Base-by-base conservation (phyloP, 371 early-diverging fungal species). In the Pancytospora epiphaga region DNA sequence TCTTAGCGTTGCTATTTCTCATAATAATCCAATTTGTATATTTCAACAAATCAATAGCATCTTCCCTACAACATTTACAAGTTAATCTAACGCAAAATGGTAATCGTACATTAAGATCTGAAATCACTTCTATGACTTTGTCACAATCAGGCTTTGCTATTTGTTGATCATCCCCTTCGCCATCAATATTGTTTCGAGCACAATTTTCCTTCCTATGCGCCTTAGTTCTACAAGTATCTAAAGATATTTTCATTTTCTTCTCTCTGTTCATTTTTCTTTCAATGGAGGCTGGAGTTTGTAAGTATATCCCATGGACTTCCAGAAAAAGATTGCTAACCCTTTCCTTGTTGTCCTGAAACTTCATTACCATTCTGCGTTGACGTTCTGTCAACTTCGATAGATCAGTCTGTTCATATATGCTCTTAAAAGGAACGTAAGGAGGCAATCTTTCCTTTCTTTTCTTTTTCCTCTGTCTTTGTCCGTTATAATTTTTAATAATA, bases 361-460 rank as follows among this genome's bases (percentile, higher is more conserved):
- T 58, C 9, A 6, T 9, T 3, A 49, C 68, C 18, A 67, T 29
- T 27, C 1, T 33, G 36, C 51, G 63, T 58, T 67, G 68, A 39
- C 68, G 9, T 22, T 57, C n/a, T 9, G 68, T 67, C 25, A 67
- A 30, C 25, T 58, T 57, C 12, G 60, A 47, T 6, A 67, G 27
- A 32, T 67, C 68, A 3, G 39, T 43, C 32, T 61, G 9, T 12
- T 58, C 62, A 36, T 12, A 67, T 4, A 67, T 67, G 32, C 12
- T 67, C 27, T 18, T 47, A 30, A n/a, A 60, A 9, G 60, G 60
- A 37, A 60, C 29, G 38, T 60, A 60, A 4, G 38, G 60, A 15
- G 60, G 60, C 4, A 60, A 30, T 9, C 9, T 30, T 9, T 60
- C 60, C 29, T 60, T 60, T 37, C 54, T 54, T 34, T 54, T 54